Base-by-base conservation (phyloP, 352 stramenopile species). In the Phytophthora quininea region DNA sequence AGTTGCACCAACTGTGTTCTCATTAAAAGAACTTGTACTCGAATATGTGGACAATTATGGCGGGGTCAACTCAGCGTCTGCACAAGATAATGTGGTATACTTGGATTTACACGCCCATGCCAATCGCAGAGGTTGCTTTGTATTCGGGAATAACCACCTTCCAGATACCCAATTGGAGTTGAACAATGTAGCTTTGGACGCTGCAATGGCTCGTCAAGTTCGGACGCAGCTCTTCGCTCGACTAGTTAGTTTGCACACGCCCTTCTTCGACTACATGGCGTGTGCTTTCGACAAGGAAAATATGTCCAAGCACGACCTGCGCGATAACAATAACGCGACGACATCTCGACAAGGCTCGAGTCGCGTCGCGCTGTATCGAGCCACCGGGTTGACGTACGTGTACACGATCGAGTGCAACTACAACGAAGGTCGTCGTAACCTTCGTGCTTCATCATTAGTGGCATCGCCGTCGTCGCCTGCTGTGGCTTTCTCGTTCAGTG, bases 371-470 rank as follows among this genome's bases (percentile, higher is more conserved):
- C 54, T 93, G 11, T 93, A 84, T 59, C 76, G 67, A 15, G 80
- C 80, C n/a, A 95, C 88, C 3, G 80, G 78, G 29, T 69, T 89
- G n/a, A 81, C 69, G 37, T 84, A 88, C 61, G 87, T 93, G 47
- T 98, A 98, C 75, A 98, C 92, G 9, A 83, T 98, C 38, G 92
- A 98, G 72, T 97, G 91, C 73, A 97, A 97, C 70, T 98, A 97
- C 79, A 96, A 97, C 68, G 87, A 82, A 70, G 87, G 85, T 0
- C 72, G 79, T 11, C 77, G 71, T 24, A 74, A 74, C 64, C 58
- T 79, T 32, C 73, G 73, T 38, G 60, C 58, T 10, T 77, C 68
- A 1, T 67, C 67, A 37, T 52, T 69, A 40, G 48, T 53, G 45
- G 19, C 60, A 50, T 58, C 46, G 43, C 58, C 71, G 5, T 69